These are phyloP conservation scores for Termitomyces sp. DNA, from an alignment of 768 basidiomycete species.

Conservation along the genomic window DNA sequence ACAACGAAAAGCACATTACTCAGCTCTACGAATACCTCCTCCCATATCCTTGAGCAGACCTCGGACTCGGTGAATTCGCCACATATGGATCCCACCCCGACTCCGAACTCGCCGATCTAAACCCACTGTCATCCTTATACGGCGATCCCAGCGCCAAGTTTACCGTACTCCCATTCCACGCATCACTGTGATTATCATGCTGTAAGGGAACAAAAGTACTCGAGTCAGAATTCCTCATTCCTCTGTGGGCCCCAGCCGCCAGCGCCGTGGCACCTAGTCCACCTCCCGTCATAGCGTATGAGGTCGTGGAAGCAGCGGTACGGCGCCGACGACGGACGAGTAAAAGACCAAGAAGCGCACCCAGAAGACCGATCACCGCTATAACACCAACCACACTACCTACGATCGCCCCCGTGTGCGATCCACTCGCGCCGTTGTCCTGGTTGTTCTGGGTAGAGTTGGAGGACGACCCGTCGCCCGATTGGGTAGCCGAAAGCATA, in stretches of 20 bases:
- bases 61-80: constrained; percentile 10
- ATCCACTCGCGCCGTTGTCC: constrained; percentile 14
- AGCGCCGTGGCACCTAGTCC: constrained; percentile 9
- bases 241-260: constrained; percentile 21
- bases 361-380: constrained; percentile 44
- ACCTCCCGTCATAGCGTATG: constrained; percentile 18
- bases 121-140: constrained; percentile 24
- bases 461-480: constrained; percentile 18
- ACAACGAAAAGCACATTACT: constrained; percentile 6
- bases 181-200: constrained; percentile 50
- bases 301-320: constrained; percentile 23
- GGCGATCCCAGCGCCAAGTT: constrained; percentile 32
- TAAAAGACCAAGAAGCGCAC: constrained; percentile 47
- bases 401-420: constrained; percentile 39
- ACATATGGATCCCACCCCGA: constrained; percentile 27
- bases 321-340: constrained; percentile 49
- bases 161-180: constrained; percentile 52
- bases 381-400: constrained; percentile 49
- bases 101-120: constrained; percentile 27
- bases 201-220: constrained; percentile 70
- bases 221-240: constrained; percentile 50
- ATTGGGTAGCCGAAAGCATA: constrained; percentile 34
- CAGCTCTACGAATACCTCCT: constrained; percentile 10
- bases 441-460: constrained; percentile 5
- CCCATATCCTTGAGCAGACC: neutral